A percentile compares a stretch with the other conserved stretches of the same genome.
These are phyloP conservation scores for Aechmea fasciata DNA, from an alignment of 176 grass and related monocot species.

Conservation along the genomic window DNA sequence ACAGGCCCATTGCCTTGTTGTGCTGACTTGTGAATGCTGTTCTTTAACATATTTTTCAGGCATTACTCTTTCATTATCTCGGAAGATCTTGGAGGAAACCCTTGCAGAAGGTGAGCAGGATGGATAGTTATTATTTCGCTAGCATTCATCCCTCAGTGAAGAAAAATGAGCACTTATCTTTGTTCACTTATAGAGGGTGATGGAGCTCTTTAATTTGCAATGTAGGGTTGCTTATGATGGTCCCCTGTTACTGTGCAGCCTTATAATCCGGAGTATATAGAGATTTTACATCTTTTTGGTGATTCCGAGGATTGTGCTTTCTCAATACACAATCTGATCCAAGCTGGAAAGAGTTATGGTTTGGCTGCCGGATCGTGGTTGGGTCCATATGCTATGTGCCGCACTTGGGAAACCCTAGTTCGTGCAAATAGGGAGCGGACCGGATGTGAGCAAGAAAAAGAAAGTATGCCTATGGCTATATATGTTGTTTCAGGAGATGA, in stretches of 20 bases:
- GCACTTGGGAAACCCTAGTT: constrained; percentile 86
- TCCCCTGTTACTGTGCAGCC: constrained; percentile 82
- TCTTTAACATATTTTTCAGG: constrained; percentile 34
- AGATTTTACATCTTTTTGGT: constrained; percentile 71
- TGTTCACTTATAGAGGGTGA: constrained; percentile 32
- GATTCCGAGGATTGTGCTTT: constrained; percentile 66
- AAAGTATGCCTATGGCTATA: constrained; percentile 59
- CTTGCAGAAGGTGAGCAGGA: constrained; percentile 47
- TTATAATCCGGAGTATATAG: constrained; percentile 61
- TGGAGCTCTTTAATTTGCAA: constrained; percentile 35
- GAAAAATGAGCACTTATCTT: background rate
- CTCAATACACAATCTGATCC: constrained; percentile 91
- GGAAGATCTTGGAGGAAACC: constrained; percentile 93
- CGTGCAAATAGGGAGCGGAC: constrained; percentile 42
- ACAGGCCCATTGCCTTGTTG: background rate
- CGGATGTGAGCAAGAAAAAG: constrained; percentile 24
- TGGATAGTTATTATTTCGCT: background rate
- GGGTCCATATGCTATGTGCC: constrained; percentile 89
- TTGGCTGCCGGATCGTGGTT: constrained; percentile 87
- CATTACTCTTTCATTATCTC: constrained; percentile 81
- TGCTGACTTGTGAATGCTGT: constrained; percentile 6
- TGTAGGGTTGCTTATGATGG: constrained; percentile 57
- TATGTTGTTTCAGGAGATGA: constrained; percentile 95
- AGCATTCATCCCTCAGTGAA: background rate
- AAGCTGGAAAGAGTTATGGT: constrained; percentile 66